Percentiles rank a stretch among this genome's conserved stretches.
These are phyloP conservation scores for Akanthomyces lecanii DNA, from an alignment of 2,329 filamentous ascomycete genomes.

Conservation along the genomic window DNA sequence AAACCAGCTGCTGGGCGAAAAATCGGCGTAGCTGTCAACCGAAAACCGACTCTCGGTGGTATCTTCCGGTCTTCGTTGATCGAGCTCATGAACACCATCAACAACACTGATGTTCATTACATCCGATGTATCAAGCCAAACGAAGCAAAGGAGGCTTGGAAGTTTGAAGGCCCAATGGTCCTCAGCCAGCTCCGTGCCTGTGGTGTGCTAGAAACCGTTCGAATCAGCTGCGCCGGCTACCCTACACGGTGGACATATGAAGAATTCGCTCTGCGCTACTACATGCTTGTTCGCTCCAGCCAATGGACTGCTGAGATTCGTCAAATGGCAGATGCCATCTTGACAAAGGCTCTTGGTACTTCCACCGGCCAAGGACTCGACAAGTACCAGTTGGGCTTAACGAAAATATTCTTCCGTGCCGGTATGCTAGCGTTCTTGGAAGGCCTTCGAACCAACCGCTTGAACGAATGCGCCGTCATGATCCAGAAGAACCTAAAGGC, in stretches of 20 bases:
- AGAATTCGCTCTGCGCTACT: conserved; percentile 95
- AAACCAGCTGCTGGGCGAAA: conserved; percentile 78
- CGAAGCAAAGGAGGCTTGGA: conserved; percentile 93
- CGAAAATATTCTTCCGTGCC: conserved; percentile 98
- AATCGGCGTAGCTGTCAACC: conserved; percentile 86
- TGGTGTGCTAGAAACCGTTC: conserved; percentile 96
- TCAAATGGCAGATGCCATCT: conserved; percentile 87
- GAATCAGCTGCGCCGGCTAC: conserved; percentile 96
- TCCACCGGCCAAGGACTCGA: conserved; percentile 70
- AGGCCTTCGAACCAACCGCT: conserved; percentile 81
- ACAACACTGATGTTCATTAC: conserved; percentile 96
- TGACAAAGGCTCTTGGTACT: conserved; percentile 81
- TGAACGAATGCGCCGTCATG: conserved; percentile 93
- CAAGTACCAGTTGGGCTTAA: conserved; percentile 96
- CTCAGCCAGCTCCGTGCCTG: conserved; percentile 94
- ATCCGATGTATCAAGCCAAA: conserved; percentile 99
- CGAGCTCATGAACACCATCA: conserved; percentile 96
- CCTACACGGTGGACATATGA: conserved; percentile 98
- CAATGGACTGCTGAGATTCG: conserved; percentile 93
- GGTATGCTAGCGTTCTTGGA: conserved; percentile 98
- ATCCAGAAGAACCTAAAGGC: conserved; percentile 97
- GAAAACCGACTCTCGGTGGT: conserved; percentile 93
- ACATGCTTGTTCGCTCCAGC: conserved; percentile 89
- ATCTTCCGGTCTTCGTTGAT: conserved; percentile 99
- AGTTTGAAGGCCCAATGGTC: conserved; percentile 98